These are phyloP conservation scores for Yarrowia bubula DNA, from an alignment of 805 yeast species.

Conservation along the genomic window DNA sequence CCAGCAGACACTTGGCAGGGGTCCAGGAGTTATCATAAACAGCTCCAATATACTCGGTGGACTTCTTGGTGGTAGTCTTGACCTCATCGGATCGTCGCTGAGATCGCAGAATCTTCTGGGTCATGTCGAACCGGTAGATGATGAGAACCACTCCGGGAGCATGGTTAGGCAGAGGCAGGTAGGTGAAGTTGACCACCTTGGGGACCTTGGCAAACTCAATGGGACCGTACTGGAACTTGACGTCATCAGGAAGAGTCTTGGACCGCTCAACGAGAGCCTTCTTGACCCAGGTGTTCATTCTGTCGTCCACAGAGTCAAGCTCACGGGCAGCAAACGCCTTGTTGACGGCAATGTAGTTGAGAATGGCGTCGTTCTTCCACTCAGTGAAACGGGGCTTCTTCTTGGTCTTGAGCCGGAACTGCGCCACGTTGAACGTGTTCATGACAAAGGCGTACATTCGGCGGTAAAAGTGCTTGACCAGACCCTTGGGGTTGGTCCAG, in stretches of 20 bases:
- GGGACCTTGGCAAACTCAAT: conserved; percentile 69
- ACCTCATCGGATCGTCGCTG: conserved; percentile 47
- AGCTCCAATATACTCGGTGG: conserved; percentile 60
- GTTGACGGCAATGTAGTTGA: conserved; percentile 72
- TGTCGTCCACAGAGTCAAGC: conserved; percentile 47
- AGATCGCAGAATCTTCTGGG: conserved; percentile 55
- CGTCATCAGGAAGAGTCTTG: conserved; percentile 54
- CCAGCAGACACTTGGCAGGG: conserved; percentile 53
- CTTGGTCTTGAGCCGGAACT: conserved; percentile 66
- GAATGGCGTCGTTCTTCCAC: conserved; percentile 86
- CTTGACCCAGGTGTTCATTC: conserved; percentile 61
- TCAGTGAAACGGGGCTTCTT: conserved; percentile 63
- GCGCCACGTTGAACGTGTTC: conserved; percentile 43
- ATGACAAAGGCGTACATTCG: conserved; percentile 26
- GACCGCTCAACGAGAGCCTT: conserved; percentile 55
- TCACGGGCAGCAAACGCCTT: conserved; percentile 68
- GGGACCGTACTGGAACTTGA: conserved; percentile 73
- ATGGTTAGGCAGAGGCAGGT: conserved; percentile 57
- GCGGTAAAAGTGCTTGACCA: conserved; percentile 25
- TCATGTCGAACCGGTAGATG: conserved; percentile 61
- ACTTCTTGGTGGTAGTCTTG: conserved; percentile 50
- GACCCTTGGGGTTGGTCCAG: conserved; percentile 23
- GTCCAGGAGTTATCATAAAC: conserved; percentile 57
- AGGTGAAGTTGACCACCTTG: conserved; percentile 66
- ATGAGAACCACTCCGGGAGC: conserved; percentile 58